Conservation (phyloP, 2,329 filamentous ascomycete genomes). For the Endoconidiophora laricicola region DNA sequence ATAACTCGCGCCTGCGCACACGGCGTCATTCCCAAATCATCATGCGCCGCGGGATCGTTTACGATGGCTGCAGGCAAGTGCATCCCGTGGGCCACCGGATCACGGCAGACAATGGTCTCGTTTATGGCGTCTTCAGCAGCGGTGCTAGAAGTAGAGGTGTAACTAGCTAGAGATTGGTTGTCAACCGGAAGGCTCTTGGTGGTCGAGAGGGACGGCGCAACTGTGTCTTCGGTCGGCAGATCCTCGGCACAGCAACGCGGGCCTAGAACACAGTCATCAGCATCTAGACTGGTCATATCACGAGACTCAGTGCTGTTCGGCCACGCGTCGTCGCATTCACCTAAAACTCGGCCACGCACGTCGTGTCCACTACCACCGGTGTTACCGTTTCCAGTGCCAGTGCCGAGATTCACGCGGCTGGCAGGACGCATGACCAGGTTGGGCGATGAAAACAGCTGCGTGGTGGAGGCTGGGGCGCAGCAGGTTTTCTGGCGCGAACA, state of each 20-base stretch:
- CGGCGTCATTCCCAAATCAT: constrained; percentile 16
- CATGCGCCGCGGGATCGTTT: neutral
- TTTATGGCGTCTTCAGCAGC: neutral
- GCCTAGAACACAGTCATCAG: constrained; percentile 8
- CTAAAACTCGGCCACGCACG: too few relatives aligned
- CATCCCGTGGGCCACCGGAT: constrained; percentile 7
- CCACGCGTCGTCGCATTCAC: too few relatives aligned
- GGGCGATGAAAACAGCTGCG: too few relatives aligned
- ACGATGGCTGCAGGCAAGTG: constrained; percentile 2
- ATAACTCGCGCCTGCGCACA: constrained; percentile 21
- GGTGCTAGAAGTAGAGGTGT: too few relatives aligned
- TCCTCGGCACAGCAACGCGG: constrained; percentile 10
- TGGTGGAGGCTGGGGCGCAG: neutral
- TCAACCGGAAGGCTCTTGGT: too few relatives aligned
- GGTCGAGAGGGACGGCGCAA: neutral
- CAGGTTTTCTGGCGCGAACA: neutral
- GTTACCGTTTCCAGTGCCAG: neutral
- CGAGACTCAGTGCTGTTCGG: too few relatives aligned
- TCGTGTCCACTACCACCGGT: too few relatives aligned
- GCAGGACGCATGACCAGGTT: too few relatives aligned
- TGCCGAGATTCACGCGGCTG: too few relatives aligned
- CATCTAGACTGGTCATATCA: neutral
- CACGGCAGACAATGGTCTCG: constrained; percentile 1
- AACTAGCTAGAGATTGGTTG: too few relatives aligned
- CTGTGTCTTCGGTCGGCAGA: neutral